Conservation (phyloP, 2,329 filamentous ascomycete genomes). For the Pseudogymnoascus sp. region DNA sequence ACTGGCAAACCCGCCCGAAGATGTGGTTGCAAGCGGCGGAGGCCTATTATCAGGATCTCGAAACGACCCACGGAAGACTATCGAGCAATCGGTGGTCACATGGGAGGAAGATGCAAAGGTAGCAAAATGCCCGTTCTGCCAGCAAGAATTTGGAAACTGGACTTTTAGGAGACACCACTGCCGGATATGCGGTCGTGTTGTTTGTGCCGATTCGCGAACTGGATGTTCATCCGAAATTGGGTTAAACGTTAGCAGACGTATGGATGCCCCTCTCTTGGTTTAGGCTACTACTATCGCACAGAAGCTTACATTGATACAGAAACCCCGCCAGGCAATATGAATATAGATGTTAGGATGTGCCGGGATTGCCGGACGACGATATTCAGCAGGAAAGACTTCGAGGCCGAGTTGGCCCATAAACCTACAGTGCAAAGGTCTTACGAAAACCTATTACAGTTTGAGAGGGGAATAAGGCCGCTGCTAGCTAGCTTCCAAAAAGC, state of each 20-base stretch:
- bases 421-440: constrained; percentile 58
- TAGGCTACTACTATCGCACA: constrained; percentile 24
- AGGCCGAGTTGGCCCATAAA: constrained; percentile 46
- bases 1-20: constrained; percentile 66
- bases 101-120: constrained; percentile 91
- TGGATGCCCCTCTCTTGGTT: constrained; percentile 25
- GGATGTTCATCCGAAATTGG: constrained; percentile 78
- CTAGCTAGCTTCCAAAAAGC: constrained; percentile 64
- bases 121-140: constrained; percentile 79
- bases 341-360: constrained; percentile 83
- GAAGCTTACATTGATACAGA: constrained; percentile 35
- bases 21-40: constrained; percentile 44
- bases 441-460: constrained; percentile 61
- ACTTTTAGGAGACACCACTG: constrained; percentile 92
- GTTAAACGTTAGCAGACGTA: constrained; percentile 63
- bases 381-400: constrained; percentile 62
- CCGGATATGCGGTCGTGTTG: constrained; percentile 83
- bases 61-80: constrained; percentile 60
- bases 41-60: constrained; percentile 58
- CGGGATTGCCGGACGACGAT: constrained; percentile 72
- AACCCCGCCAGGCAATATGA: constrained; percentile 49
- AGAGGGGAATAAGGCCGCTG: constrained; percentile 60
- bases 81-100: constrained; percentile 87
- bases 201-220: constrained; percentile 81
- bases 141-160: constrained; percentile 91